Base-by-base conservation (phyloP, 2,329 filamentous ascomycete genomes). In the Neonectria punicea region DNA sequence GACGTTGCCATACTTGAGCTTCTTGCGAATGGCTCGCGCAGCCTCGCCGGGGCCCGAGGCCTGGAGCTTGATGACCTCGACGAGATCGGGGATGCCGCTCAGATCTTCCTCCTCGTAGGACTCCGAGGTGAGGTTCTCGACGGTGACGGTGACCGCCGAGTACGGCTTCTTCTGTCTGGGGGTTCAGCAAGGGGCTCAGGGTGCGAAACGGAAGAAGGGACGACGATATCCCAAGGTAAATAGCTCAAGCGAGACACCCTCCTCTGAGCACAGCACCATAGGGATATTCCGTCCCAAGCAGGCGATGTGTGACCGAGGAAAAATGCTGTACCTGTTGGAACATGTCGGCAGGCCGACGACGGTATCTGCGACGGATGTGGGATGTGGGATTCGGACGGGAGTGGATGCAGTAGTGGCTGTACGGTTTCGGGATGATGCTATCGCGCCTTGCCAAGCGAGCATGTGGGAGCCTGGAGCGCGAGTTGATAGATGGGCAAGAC, bases 1-100 rank as follows among this genome's bases (percentile, higher is more conserved):
- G n/a, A 93, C 86, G 75, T 90, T 97, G 73, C 96, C 96, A 80
- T 99, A 98, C 83, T 99, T 99, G 86, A 99, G 88, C 84, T 98
- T 98, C 87, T 99, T 99, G 66, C 96, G 90, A 73, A 99, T 88
- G 53, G 96, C 94, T 76, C 96, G 89, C 58, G 95, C 93, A 64
- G 94, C 94, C 83, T 99, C 96, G 13, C 89, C 87, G 2, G 96
- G 93, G 0, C 96, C 96, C 7, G 92, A 92, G 28, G 87, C 86
- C 80, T 99, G 96, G 64, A 99, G 89, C 70, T 92, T 92, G 77
- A 99, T 93, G 61, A 96, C 93, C 80, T 99, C 96, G 68, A 98
- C 93, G 25, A 99, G 89, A 74, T 98, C 94, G 44, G 95, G 93
- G 69, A 99, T 93, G 25, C 95, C 96, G 73, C 93, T 92, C 41